Base-by-base conservation (phyloP, 306 rosid species). In the Senna siamea region DNA sequence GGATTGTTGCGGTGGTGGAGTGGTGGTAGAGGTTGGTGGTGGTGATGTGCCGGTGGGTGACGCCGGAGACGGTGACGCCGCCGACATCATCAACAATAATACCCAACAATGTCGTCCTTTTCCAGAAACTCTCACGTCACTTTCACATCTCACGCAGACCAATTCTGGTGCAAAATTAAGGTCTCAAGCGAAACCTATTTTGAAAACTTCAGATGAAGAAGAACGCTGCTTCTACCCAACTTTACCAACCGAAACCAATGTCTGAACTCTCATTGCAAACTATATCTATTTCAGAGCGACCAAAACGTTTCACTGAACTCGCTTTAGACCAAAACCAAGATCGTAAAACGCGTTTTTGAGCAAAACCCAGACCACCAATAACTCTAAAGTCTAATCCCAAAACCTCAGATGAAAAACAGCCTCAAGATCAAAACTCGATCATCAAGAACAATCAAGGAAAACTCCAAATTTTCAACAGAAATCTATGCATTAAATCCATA, bases 41-140 rank as follows among this genome's bases (percentile, higher is more conserved):
- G 89, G 85, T 56, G 90, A 77, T 35, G 79, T 57, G 7, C 82
- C 71, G 28, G 82, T 50, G 23, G 89, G 56, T 23, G 88, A 32
- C 7, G 91, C 84, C 51, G 93, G 92, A 26, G 93, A 84, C 61
- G 97, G 93, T 53, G 92, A 80, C 44, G 63, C 58, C 20, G 84
- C 82, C 28, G 91, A 88, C 98, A 93, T 93, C 62, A 3, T 19
- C 35, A 53, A 14, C 37, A 76, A 75, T 17, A 74, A 77, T 78
- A 78, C n/a, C 66, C 34, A 63, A 47, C 6, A 30, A 70, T 23
- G 51, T 53, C 23, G 66, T 41, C 15, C 69, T 30, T 59, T 5
- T 9, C 3, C 52, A 34, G 23, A 64, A 76, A 59, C 20, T 48
- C 62, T 47, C 66, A 67, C 70, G 46, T 64, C 60, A 74, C 63